phyloP scores from a whole-genome alignment of 1,284 basidiomycete genomes.

The Puccinia brachypodii region DNA sequence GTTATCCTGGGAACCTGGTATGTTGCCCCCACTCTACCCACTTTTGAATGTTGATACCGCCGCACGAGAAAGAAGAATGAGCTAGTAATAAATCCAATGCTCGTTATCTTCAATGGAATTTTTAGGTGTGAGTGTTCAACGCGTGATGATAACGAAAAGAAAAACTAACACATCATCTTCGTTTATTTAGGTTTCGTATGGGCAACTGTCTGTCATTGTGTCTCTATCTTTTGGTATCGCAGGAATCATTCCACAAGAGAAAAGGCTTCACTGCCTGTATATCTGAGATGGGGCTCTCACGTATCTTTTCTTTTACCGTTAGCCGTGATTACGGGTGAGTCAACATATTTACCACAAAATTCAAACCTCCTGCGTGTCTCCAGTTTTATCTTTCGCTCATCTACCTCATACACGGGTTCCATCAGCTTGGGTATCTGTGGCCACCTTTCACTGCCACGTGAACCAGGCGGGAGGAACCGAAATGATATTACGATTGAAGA shows the following conservation, averaged over 20 bases:
- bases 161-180: background rate
- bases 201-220: conserved; percentile 30
- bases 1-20: conserved; percentile 21
- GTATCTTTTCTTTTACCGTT: background rate
- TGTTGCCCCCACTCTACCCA: no score
- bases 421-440: background rate
- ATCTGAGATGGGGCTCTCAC: background rate
- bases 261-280: background rate
- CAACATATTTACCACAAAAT: background rate
- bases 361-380: background rate
- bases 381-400: background rate
- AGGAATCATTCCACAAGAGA: conserved; percentile 10
- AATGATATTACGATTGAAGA: background rate
- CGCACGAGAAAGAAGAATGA: no score
- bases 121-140: conserved; percentile 16
- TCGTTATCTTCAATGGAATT: background rate
- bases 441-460: background rate
- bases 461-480: background rate
- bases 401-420: no score
- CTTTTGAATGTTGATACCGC: no score
- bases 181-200: conserved; percentile 25
- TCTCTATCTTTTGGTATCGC: conserved; percentile 32
- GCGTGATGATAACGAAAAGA: background rate
- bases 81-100: background rate
- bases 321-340: background rate